Evolutionary conservation across 2,329 filamentous ascomycete species (phyloP).

Genomic region (Annulohypoxylon truncatum): DNA sequence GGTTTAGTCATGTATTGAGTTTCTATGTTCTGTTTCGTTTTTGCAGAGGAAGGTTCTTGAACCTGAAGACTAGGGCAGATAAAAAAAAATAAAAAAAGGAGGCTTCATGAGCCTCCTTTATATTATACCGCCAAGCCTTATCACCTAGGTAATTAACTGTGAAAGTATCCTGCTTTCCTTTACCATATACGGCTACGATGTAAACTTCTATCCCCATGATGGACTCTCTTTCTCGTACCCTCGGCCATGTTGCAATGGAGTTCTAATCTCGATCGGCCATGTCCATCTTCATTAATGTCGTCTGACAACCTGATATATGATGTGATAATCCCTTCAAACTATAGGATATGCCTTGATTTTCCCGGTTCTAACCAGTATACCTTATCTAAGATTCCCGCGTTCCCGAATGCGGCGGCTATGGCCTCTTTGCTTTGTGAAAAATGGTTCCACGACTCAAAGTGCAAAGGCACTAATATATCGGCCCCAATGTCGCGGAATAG

Average conservation of each 20-base stretch:
- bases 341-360: conserved; percentile 13
- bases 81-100: too few relatives aligned
- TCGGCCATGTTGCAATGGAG: background rate
- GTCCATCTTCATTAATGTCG: background rate
- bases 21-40: background rate
- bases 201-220: too few relatives aligned
- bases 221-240: too few relatives aligned
- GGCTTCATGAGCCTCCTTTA: too few relatives aligned
- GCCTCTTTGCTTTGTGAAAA: conserved; percentile 53
- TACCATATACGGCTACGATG: too few relatives aligned
- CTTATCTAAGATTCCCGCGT: conserved; percentile 51
- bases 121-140: too few relatives aligned
- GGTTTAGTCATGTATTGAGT: background rate
- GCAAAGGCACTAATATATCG: conserved; percentile 59
- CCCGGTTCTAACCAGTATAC: conserved; percentile 53
- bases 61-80: background rate
- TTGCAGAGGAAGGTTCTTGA: background rate
- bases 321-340: background rate
- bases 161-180: too few relatives aligned
- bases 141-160: too few relatives aligned
- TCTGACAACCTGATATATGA: background rate
- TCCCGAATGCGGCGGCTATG: conserved; percentile 49
- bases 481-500: conserved; percentile 55
- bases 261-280: background rate
- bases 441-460: conserved; percentile 60